Conservation (phyloP, 768 basidiomycete genomes). For the Favolaschia claudopus region DNA sequence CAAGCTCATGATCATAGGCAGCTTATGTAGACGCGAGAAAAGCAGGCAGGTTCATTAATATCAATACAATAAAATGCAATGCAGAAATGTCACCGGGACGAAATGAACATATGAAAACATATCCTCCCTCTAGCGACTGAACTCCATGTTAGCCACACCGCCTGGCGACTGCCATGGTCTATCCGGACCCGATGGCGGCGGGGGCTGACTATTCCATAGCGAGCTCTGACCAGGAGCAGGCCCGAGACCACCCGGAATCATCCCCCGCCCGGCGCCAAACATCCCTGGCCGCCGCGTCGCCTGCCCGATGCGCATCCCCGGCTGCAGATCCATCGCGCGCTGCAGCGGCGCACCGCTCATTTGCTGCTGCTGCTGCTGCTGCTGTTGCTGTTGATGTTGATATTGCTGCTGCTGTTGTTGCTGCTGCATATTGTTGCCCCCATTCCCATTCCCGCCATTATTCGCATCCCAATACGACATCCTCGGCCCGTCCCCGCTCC, state of each 20-base stretch:
- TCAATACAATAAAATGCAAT: conserved; percentile 19
- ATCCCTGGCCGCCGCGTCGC: conserved; percentile 65
- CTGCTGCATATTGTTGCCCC: no score
- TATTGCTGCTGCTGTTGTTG: conserved; percentile 1
- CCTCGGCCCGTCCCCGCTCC: conserved; percentile 28
- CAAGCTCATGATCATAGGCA: no score
- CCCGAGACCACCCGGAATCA: conserved; percentile 40
- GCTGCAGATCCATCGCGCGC: conserved; percentile 58
- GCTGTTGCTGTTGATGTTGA: conserved; percentile 29
- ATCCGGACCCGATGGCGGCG: conserved; percentile 1
- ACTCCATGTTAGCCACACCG: conserved; percentile 9
- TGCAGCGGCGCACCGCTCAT: conserved; percentile 45
- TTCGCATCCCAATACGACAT: conserved; percentile 43
- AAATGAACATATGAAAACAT: no score
- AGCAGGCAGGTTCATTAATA: not conserved
- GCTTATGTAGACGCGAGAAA: no score
- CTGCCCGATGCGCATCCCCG: conserved; percentile 58
- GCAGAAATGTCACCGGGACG: conserved; percentile 8
- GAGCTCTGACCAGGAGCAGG: conserved; percentile 41
- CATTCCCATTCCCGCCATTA: conserved; percentile 29
- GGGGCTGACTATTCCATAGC: conserved; percentile 40
- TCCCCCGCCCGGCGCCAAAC: conserved; percentile 56
- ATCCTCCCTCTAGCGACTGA: conserved; percentile 21
- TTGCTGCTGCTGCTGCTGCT: conserved; percentile 30
- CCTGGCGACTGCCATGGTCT: conserved; percentile 17